Percentiles rank a stretch among this genome's conserved stretches.
These are phyloP conservation scores for Pythium rishiriense DNA, from an alignment of 352 stramenopile genomes.

Conservation along the genomic window DNA sequence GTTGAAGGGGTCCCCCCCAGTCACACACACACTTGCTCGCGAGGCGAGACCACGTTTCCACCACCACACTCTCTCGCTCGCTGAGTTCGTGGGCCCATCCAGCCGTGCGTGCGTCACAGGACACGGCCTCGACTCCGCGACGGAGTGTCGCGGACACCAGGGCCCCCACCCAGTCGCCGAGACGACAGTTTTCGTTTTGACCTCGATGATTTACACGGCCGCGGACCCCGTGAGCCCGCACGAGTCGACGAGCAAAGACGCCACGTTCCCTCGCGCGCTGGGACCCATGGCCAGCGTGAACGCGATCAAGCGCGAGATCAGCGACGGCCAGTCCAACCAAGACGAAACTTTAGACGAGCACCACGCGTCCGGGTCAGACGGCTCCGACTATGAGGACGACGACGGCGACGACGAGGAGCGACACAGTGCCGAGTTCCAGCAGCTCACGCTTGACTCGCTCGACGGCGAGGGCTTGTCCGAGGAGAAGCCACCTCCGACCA, in stretches of 20 bases:
- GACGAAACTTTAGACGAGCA: conserved; percentile 1
- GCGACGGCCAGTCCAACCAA: neutral
- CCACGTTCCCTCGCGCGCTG: neutral
- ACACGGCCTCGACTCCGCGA: too few relatives aligned
- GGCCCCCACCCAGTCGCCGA: too few relatives aligned
- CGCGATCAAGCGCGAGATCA: neutral
- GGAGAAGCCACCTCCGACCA: neutral
- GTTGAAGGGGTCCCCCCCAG: too few relatives aligned
- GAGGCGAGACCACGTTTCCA: neutral
- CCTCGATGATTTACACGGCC: conserved; percentile 5
- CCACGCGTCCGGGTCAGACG: neutral
- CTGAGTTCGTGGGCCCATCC: neutral
- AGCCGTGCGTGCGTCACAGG: neutral
- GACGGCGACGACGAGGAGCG: neutral
- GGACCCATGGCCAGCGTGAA: neutral
- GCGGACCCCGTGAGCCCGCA: conserved; percentile 5
- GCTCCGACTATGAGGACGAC: neutral
- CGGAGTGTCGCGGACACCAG: neutral
- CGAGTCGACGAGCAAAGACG: conserved; percentile 7
- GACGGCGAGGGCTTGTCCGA: neutral
- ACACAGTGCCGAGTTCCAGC: conserved; percentile 8
- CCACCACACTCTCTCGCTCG: neutral
- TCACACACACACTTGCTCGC: too few relatives aligned
- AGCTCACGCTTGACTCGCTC: conserved; percentile 5
- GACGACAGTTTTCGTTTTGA: neutral